Evolutionary conservation across 73 alveolate genomes (phyloP), one percentile per base, ranked within the genome.

Genomic region (Tetrahymena malaccensis): DNA sequence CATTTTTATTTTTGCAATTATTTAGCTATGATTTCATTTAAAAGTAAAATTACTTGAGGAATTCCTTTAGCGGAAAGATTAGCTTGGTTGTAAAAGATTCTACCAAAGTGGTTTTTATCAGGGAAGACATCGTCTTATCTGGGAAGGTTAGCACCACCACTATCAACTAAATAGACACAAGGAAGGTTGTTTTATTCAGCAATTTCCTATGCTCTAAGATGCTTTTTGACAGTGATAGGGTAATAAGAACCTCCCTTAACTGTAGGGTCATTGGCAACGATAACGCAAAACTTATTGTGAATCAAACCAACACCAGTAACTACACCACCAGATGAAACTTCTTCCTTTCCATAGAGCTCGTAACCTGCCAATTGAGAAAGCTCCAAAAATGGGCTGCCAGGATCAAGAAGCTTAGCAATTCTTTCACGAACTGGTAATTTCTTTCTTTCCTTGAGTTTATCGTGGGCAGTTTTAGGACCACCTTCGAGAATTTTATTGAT

Each of bases 181-280:
- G 99, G 99, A 27, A 98, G 97, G 85, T 98, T 97, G 94, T 98
- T 98, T 96, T 98, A 99, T 97, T 96, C 95, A 27, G 99, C 99
- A 50, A 98, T 98, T 93, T 98, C 99, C 94, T 98, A 97, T 1
- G 99, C 99, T 96, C 99, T 97, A 43, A 98, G 83, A 95, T 98
- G 99, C 97, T 98, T 98, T 96, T 98, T 98, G 56, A 98, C 99
- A 22, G 99, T 98, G 84, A 98, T 94, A 43, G 99, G 99, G 94
- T 97, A 98, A 95, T 98, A 98, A 43, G 99, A 97, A 13, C 99
- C 99, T 33, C 99, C 99, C 55, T 97, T 97, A 85, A 98, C 98
- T 25, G 99, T 98, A 35, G 99, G 98, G 95, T 98, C 99, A 93
- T 98, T 98, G 38, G 99, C 99, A 12, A 98, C 99, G 50, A 98